phyloP scores from a whole-genome alignment of 1,139 yeast genomes.

The Blastobotrys illinoisensis region DNA sequence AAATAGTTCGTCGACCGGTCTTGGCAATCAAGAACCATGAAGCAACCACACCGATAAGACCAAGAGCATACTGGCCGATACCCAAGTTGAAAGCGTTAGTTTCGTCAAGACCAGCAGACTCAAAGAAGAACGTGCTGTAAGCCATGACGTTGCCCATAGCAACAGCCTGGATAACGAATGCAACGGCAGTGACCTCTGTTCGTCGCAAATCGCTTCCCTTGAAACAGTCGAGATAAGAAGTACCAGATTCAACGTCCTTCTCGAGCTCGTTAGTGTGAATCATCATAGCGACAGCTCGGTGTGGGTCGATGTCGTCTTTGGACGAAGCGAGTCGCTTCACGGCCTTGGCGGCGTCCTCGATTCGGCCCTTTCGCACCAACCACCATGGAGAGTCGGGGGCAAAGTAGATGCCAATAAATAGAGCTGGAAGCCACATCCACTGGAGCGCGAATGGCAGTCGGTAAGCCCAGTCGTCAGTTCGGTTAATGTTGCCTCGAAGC shows the following conservation, averaged over 20 bases:
- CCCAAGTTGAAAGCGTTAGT: constrained; percentile 16
- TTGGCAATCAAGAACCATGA: constrained; percentile 45
- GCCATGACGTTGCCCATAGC: constrained; percentile 26
- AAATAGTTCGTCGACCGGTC: constrained; percentile 46
- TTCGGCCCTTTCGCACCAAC: constrained; percentile 38
- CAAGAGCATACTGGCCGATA: constrained; percentile 33
- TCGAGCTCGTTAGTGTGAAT: constrained; percentile 44
- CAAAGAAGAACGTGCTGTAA: constrained; percentile 18
- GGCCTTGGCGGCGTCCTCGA: constrained; percentile 24
- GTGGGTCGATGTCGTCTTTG: constrained; percentile 29
- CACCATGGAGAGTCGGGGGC: constrained; percentile 59
- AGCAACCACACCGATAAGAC: constrained; percentile 44
- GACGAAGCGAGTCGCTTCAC: constrained; percentile 15
- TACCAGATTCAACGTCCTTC: constrained; percentile 30
- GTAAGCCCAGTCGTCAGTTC: constrained; percentile 30
- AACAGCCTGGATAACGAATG: constrained; percentile 23
- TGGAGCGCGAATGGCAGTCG: constrained; percentile 48
- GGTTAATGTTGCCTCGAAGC: constrained; percentile 1
- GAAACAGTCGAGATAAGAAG: constrained; percentile 45
- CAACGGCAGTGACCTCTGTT: constrained; percentile 39
- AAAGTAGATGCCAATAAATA: constrained; percentile 44
- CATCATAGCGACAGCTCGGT: constrained; percentile 38
- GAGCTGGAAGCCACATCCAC: constrained; percentile 59
- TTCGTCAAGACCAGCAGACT: constrained; percentile 17
- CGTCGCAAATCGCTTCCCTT: constrained; percentile 45